Evolutionary conservation across 148 eudicot species (phyloP).

Genomic region (Heliamphora exappendiculata): DNA sequence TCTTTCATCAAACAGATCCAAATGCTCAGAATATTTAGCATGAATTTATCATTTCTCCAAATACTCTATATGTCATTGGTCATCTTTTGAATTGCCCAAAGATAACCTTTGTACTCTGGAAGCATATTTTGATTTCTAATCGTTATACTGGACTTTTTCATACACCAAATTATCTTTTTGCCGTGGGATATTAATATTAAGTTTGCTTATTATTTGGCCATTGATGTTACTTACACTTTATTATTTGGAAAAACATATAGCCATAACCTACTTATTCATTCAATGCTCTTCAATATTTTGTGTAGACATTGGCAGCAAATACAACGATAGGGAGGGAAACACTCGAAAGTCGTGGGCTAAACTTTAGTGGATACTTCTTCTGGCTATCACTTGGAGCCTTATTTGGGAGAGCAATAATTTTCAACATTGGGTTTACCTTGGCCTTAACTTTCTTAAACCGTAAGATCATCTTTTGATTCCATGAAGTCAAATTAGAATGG

Average conservation of each 20-base stretch:
- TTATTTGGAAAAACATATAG: neutral
- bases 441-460: slow-evolving; percentile 59
- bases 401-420: slow-evolving; percentile 42
- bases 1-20: too few species aligned
- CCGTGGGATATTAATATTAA: too few species aligned
- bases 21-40: neutral
- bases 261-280: neutral
- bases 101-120: neutral
- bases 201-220: neutral
- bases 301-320: slow-evolving; percentile 39
- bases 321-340: slow-evolving; percentile 51
- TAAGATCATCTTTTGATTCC: slow-evolving; percentile 24
- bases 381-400: slow-evolving; percentile 67
- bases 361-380: slow-evolving; percentile 33
- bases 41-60: neutral
- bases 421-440: slow-evolving; percentile 45
- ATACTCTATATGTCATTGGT: neutral
- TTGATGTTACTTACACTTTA: neutral
- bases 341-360: slow-evolving; percentile 54
- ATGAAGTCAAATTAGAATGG: neutral
- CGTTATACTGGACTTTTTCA: neutral
- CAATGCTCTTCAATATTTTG: neutral
- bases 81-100: neutral
- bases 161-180: too few species aligned
- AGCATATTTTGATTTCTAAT: neutral